Percentiles rank a stretch among this genome's conserved stretches.
Evolutionary conservation across 805 yeast genomes (phyloP).

Genomic region (Yamadazyma phyllophila): DNA sequence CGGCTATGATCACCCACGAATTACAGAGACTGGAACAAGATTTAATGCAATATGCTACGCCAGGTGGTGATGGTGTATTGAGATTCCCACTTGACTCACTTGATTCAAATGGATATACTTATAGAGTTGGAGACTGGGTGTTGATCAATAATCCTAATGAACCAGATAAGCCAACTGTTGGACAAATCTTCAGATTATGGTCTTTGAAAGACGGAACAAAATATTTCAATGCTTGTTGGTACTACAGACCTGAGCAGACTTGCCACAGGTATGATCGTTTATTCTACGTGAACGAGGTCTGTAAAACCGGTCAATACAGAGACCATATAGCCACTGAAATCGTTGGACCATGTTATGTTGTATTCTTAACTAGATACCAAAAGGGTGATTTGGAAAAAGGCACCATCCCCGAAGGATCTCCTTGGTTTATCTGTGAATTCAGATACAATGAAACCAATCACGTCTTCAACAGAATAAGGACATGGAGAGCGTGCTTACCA

Average conservation of each 20-base stretch:
- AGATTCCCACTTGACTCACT: slow-evolving; percentile 80
- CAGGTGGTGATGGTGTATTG: slow-evolving; percentile 48
- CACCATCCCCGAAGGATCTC: slow-evolving; percentile 66
- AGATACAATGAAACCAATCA: slow-evolving; percentile 90
- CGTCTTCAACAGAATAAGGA: slow-evolving; percentile 89
- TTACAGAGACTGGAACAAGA: slow-evolving; percentile 80
- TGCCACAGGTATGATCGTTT: slow-evolving; percentile 88
- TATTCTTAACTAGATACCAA: slow-evolving; percentile 90
- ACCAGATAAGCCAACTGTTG: slow-evolving; percentile 84
- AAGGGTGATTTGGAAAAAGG: slow-evolving; percentile 83
- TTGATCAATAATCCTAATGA: slow-evolving; percentile 85
- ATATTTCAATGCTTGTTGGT: slow-evolving; percentile 96
- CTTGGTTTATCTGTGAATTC: slow-evolving; percentile 90
- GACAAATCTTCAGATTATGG: slow-evolving; percentile 94
- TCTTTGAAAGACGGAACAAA: slow-evolving; percentile 76
- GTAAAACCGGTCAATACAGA: slow-evolving; percentile 94
- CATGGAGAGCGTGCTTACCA: slow-evolving; percentile 98
- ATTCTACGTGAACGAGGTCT: slow-evolving; percentile 91
- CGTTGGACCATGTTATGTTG: slow-evolving; percentile 90
- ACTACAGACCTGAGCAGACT: slow-evolving; percentile 95
- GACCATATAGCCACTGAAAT: slow-evolving; percentile 89
- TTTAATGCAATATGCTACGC: slow-evolving; percentile 44
- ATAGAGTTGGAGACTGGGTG: slow-evolving; percentile 94
- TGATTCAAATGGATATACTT: slow-evolving; percentile 66
- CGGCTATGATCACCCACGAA: slow-evolving; percentile 60